A percentile compares a stretch with the other conserved stretches of the same genome.
These are phyloP conservation scores for Myochromella boudieri DNA, from an alignment of 768 basidiomycete species.

Conservation along the genomic window DNA sequence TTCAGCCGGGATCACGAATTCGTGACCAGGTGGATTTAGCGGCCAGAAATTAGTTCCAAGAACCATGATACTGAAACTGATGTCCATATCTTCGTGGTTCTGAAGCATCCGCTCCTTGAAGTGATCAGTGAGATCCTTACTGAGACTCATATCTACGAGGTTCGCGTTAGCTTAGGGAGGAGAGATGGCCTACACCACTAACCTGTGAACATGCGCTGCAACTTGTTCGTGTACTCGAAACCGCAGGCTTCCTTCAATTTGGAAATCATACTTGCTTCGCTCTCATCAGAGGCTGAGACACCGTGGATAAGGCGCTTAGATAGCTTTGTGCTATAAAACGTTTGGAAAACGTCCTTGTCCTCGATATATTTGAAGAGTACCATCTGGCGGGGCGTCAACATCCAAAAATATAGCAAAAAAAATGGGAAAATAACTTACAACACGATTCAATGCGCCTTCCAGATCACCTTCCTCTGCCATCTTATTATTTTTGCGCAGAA, in stretches of 20 bases:
- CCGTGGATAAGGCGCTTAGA: conserved; percentile 90
- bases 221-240: conserved; percentile 94
- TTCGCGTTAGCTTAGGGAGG: not conserved
- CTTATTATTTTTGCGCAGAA: conserved; percentile 94
- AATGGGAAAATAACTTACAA: conserved; percentile 53
- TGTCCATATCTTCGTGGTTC: conserved; percentile 81
- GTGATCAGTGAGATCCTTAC: conserved; percentile 91
- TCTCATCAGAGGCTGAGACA: conserved; percentile 92
- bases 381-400: conserved; percentile 63
- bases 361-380: conserved; percentile 96
- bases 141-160: conserved; percentile 82
- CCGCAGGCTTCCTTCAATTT: conserved; percentile 97
- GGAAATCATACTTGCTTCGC: conserved; percentile 96
- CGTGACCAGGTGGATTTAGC: conserved; percentile 75
- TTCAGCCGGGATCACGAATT: conserved; percentile 88
- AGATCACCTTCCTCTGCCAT: conserved; percentile 89
- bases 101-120: conserved; percentile 94
- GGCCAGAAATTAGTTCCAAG: conserved; percentile 98
- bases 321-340: conserved; percentile 93
- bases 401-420: conserved; percentile 24
- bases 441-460: conserved; percentile 86
- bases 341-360: conserved; percentile 98
- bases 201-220: conserved; percentile 98
- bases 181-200: conserved; percentile 15
- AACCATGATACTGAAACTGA: conserved; percentile 92